Conservation (phyloP, 805 yeast genomes). For the Candida saitoana region DNA sequence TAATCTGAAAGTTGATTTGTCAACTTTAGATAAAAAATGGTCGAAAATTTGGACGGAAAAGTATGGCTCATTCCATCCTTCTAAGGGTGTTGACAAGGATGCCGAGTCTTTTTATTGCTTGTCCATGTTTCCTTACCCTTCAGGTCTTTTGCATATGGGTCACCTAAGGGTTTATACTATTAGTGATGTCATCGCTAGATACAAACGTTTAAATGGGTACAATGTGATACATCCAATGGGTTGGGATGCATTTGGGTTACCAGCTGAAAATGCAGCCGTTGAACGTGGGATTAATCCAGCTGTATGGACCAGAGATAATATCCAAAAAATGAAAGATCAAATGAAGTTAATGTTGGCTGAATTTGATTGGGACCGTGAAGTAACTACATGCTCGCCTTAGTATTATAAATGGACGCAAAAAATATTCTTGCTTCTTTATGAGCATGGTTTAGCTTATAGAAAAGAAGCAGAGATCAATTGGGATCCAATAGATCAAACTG, state of each 20-base stretch:
- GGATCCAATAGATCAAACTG: slow-evolving; percentile 97
- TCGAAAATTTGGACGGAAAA: slow-evolving; percentile 41
- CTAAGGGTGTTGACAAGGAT: slow-evolving; percentile 14
- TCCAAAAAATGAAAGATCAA: slow-evolving; percentile 82
- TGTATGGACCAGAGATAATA: slow-evolving; percentile 78
- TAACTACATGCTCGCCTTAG: slow-evolving; percentile 79
- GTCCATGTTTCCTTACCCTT: slow-evolving; percentile 95
- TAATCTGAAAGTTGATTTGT: slow-evolving; percentile 8
- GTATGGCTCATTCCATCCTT: slow-evolving; percentile 33
- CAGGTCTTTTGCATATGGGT: slow-evolving; percentile 90
- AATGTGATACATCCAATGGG: slow-evolving; percentile 95
- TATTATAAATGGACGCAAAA: slow-evolving; percentile 93
- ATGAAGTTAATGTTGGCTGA: slow-evolving; percentile 73
- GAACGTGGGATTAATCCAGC: slow-evolving; percentile 77
- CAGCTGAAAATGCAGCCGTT: slow-evolving; percentile 97
- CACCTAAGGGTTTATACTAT: slow-evolving; percentile 91
- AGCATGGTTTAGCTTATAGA: slow-evolving; percentile 80
- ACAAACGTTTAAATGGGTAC: slow-evolving; percentile 68
- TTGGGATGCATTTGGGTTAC: slow-evolving; percentile 98
- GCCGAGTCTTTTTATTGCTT: slow-evolving; percentile 52
- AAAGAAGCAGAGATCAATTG: slow-evolving; percentile 89
- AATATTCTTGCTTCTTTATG: slow-evolving; percentile 67
- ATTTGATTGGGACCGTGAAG: slow-evolving; percentile 91
- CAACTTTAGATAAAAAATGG: slow-evolving; percentile 53
- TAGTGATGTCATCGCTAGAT: slow-evolving; percentile 78